These are phyloP conservation scores for Lipomyces yamadae DNA, from an alignment of 805 yeast species.

Conservation along the genomic window DNA sequence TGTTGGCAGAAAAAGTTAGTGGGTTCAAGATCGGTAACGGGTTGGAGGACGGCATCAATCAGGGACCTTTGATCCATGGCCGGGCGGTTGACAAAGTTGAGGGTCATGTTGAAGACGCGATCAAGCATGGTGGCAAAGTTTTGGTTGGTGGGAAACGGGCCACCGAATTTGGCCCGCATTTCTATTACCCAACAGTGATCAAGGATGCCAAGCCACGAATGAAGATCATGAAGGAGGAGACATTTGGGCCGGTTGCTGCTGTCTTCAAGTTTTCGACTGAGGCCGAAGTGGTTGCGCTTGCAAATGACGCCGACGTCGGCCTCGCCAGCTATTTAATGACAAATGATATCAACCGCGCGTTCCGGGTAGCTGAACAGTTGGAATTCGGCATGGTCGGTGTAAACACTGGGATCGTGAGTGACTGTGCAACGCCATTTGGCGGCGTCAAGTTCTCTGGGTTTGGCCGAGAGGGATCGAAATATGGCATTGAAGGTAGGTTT, in stretches of 20 bases:
- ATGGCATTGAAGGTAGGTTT: conserved; percentile 61
- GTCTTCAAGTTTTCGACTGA: conserved; percentile 66
- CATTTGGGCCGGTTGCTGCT: conserved; percentile 82
- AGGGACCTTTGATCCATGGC: conserved; percentile 75
- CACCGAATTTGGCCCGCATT: conserved; percentile 60
- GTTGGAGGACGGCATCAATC: conserved; percentile 60
- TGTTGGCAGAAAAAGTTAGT: conserved; percentile 54
- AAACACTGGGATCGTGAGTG: conserved; percentile 75
- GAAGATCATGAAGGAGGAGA: conserved; percentile 68
- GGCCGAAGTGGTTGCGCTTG: conserved; percentile 63
- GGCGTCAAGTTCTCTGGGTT: conserved; percentile 71
- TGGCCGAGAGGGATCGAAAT: conserved; percentile 70
- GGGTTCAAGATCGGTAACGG: conserved; percentile 67
- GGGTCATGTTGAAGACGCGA: conserved; percentile 69
- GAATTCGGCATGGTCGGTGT: conserved; percentile 84
- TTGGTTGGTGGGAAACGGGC: conserved; percentile 64
- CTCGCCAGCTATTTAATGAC: conserved; percentile 79
- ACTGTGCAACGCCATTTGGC: conserved; percentile 56
- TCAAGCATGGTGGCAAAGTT: conserved; percentile 65
- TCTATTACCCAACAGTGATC: conserved; percentile 71
- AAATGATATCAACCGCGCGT: conserved; percentile 56
- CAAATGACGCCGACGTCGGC: conserved; percentile 73
- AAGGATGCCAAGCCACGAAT: conserved; percentile 63
- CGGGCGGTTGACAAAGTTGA: conserved; percentile 66
- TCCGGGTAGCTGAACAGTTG: conserved; percentile 67